Evolutionary conservation across 2,329 filamentous ascomycete genomes (phyloP).

Genomic region (Monilinia polystroma): DNA sequence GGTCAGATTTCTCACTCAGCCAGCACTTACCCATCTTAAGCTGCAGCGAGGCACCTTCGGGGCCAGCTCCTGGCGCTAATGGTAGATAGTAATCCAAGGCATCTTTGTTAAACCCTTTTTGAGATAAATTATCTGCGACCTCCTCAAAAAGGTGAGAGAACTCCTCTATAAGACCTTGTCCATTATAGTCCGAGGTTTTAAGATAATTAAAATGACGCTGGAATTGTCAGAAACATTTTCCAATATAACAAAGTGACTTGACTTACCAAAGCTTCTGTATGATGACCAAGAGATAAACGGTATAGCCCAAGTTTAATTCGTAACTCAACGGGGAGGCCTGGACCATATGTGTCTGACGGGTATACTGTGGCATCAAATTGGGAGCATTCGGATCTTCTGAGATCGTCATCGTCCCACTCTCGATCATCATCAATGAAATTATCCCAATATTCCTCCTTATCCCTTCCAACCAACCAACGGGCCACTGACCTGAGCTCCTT

Average conservation of each 20-base stretch:
- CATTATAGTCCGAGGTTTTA: slow-evolving; percentile 56
- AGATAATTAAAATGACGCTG: slow-evolving; percentile 69
- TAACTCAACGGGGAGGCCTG: slow-evolving; percentile 75
- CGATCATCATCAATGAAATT: slow-evolving; percentile 69
- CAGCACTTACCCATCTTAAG: slow-evolving; percentile 61
- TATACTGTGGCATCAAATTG: slow-evolving; percentile 59
- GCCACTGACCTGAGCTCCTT: slow-evolving; percentile 67
- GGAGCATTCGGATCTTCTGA: slow-evolving; percentile 61
- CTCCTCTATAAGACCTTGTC: slow-evolving; percentile 55
- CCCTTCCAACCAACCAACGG: slow-evolving; percentile 79
- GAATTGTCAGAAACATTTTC: slow-evolving; percentile 22
- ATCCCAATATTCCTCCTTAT: slow-evolving; percentile 76
- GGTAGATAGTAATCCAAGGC: slow-evolving; percentile 59
- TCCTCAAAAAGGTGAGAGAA: slow-evolving; percentile 81
- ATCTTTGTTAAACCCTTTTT: slow-evolving; percentile 50
- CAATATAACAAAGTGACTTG: slow-evolving; percentile 23
- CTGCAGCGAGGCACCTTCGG: slow-evolving; percentile 47
- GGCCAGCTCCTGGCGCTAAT: slow-evolving; percentile 50
- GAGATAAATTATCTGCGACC: slow-evolving; percentile 58
- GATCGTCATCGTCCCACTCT: slow-evolving; percentile 80
- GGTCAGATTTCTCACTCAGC: slow-evolving; percentile 58
- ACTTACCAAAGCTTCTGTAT: slow-evolving; percentile 72
- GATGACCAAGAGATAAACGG: slow-evolving; percentile 67
- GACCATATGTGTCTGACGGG: slow-evolving; percentile 62
- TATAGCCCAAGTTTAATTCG: slow-evolving; percentile 81